These are phyloP conservation scores for Alternaria atra DNA, from an alignment of 2,329 filamentous ascomycete species.

Conservation along the genomic window DNA sequence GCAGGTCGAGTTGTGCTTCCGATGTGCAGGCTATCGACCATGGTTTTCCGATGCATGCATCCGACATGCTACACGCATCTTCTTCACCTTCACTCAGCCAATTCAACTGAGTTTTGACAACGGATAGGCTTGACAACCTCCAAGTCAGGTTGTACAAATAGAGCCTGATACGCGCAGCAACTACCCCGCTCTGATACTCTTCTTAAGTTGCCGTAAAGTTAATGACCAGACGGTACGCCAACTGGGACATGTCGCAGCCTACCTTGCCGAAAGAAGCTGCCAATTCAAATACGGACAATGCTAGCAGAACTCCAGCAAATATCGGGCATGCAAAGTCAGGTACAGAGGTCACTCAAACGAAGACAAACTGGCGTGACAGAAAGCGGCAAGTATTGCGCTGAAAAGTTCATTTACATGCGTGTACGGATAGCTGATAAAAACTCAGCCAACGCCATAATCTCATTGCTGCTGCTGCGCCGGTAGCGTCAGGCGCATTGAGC, in stretches of 20 bases:
- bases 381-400: not conserved
- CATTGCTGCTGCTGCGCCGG: not conserved
- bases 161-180: not conserved
- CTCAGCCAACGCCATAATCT: not conserved
- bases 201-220: not conserved
- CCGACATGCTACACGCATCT: not conserved
- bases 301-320: not conserved
- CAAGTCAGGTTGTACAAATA: not conserved
- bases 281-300: not conserved
- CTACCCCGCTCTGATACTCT: not conserved
- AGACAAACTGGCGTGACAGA: not conserved
- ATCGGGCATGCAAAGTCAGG: not conserved
- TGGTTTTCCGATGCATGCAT: not conserved
- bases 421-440: not conserved
- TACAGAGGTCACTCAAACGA: not conserved
- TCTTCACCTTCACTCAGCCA: conserved; percentile 3
- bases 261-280: not conserved
- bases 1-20: not conserved
- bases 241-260: not conserved
- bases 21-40: not conserved
- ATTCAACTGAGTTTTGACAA: not conserved
- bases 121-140: not conserved
- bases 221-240: not conserved
- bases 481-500: not conserved
- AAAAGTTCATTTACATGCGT: not conserved